Base-by-base conservation (phyloP, 495 filamentous ascomycete genomes). In the Penicillium goetzii region DNA sequence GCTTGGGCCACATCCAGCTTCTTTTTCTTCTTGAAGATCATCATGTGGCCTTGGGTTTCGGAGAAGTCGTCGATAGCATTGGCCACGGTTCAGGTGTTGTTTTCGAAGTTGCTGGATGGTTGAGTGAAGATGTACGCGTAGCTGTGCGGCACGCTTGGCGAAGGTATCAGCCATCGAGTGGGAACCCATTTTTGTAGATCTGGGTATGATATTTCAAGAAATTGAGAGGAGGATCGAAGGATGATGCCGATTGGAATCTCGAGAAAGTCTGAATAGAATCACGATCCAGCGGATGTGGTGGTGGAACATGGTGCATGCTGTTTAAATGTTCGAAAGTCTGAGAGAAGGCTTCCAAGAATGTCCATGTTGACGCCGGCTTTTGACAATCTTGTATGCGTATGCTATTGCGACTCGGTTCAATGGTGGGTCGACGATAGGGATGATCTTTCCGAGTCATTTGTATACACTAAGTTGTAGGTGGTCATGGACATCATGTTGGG, bases 51-150 rank as follows among this genome's bases (percentile, higher is more conserved):
- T 32, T 64, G 53, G 11, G 59, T 58, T 9, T 62, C 40, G 34
- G 65, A 61, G 59, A 65, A 74, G 12, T 54, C 52, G 25, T 74
- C 70, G 23, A 73, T 68, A 2, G 71, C 68, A 26, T 66, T 54
- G 3, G 63, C 53, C 1, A 75, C 32, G 6, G 68, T 68, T 64
- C 59, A 68, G 6, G 72, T 68, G 40, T 72, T 73, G 45, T 71
- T 68, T 51, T 56, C 49, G 54, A 65, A 63, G 23, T 38, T 60
- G 26, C 50, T 54, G 25, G 58, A 34, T 11, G 64, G 65, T 33
- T 70, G 65, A 34, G 54, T 61, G 61, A 70, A 70, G 56, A 73
- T 70, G 56, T 73, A 63, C 36, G 56, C 64, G 70, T 8, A 70
- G 59, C 25, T 68, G 49, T 5, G 19, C 25, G 15, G 61, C 65